Evolutionary conservation across 2,329 filamentous ascomycete genomes (phyloP).

Genomic region (Penicillium sp.): DNA sequence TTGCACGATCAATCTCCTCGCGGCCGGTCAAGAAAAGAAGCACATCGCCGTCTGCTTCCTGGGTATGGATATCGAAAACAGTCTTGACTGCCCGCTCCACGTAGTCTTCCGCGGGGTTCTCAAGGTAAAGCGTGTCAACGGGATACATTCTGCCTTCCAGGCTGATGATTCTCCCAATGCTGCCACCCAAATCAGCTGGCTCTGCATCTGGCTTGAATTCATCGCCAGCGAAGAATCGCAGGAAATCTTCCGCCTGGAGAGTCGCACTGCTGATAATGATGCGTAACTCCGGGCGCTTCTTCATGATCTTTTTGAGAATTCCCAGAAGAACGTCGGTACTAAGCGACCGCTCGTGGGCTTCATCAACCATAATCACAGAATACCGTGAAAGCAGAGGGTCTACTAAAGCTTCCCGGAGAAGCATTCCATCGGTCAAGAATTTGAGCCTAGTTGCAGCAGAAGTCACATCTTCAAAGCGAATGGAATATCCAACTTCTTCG

Average conservation of each 20-base stretch:
- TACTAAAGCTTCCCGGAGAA: slow-evolving; percentile 88
- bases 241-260: slow-evolving; percentile 82
- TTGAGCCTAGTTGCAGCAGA: slow-evolving; percentile 86
- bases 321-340: slow-evolving; percentile 91
- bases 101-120: slow-evolving; percentile 80
- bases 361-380: slow-evolving; percentile 96
- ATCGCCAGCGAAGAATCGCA: slow-evolving; percentile 70
- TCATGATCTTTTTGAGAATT: slow-evolving; percentile 85
- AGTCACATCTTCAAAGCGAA: slow-evolving; percentile 87
- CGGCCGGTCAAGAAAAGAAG: slow-evolving; percentile 89
- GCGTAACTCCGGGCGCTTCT: slow-evolving; percentile 75
- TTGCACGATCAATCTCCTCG: slow-evolving; percentile 83
- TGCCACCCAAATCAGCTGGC: slow-evolving; percentile 41
- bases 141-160: slow-evolving; percentile 86
- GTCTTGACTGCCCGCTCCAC: slow-evolving; percentile 79
- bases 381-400: slow-evolving; percentile 90
- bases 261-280: slow-evolving; percentile 94
- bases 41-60: slow-evolving; percentile 81
- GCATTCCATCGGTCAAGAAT: slow-evolving; percentile 89
- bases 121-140: slow-evolving; percentile 81
- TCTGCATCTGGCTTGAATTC: slow-evolving; percentile 40
- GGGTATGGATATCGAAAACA: slow-evolving; percentile 82
- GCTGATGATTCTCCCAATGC: slow-evolving; percentile 69
- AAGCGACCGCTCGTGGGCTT: slow-evolving; percentile 91
- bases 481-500: slow-evolving; percentile 90